Conservation (phyloP, 2,329 filamentous ascomycete genomes). For the Clonostachys chloroleuca region DNA sequence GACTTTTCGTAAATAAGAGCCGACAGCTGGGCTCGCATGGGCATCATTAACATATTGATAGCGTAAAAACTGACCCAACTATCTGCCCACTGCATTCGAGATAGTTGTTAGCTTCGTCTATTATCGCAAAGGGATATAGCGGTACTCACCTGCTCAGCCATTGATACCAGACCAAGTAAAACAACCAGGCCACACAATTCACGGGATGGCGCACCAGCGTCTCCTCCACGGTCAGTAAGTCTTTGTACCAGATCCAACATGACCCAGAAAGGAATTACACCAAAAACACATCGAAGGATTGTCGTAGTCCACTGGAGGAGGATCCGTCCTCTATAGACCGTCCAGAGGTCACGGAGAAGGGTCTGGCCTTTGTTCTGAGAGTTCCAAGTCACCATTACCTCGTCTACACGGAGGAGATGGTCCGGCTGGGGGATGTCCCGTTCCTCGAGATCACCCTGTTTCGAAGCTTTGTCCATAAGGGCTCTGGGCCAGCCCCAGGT, state of each 20-base stretch:
- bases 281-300: constrained; percentile 48
- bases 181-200: constrained; percentile 67
- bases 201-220: constrained; percentile 36
- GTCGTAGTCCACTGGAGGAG: constrained; percentile 55
- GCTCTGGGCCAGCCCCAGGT: constrained; percentile 61
- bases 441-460: constrained; percentile 57
- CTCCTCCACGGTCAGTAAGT: constrained; percentile 48
- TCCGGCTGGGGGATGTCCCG: constrained; percentile 59
- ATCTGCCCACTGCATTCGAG: constrained; percentile 47
- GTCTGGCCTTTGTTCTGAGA: constrained; percentile 36
- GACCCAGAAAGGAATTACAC: constrained; percentile 66
- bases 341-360: constrained; percentile 57
- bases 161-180: constrained; percentile 54
- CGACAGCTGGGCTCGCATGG: constrained; percentile 65
- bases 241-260: constrained; percentile 61
- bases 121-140: background rate
- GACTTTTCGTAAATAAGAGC: constrained; percentile 74
- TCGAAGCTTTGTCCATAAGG: constrained; percentile 48
- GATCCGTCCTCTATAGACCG: constrained; percentile 52
- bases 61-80: constrained; percentile 64
- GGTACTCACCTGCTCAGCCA: constrained; percentile 40
- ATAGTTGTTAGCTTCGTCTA: background rate
- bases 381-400: constrained; percentile 45
- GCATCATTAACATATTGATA: constrained; percentile 57
- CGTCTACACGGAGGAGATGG: constrained; percentile 46